Percentiles rank a stretch among this genome's conserved stretches.
Evolutionary conservation across 345 rosid genomes (phyloP).

Genomic region (Populus davidiana): DNA sequence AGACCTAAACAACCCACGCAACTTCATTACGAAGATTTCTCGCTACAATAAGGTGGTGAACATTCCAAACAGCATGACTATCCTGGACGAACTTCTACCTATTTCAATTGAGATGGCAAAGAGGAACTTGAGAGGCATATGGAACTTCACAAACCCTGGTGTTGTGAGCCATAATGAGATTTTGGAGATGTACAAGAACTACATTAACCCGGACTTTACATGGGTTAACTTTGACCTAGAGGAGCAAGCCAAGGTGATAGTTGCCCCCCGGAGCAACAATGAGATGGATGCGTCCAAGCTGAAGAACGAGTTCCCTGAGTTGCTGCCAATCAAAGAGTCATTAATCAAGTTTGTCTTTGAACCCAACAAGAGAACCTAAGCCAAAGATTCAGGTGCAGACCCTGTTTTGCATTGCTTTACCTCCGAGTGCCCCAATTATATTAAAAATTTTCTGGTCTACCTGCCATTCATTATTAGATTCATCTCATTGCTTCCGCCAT

Average conservation of each 20-base stretch:
- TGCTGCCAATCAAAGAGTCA: constrained; percentile 63
- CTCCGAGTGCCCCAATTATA: neutral
- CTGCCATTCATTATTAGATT: neutral
- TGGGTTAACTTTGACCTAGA: constrained; percentile 64
- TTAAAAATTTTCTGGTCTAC: neutral
- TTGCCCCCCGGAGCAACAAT: constrained; percentile 74
- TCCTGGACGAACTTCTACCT: constrained; percentile 70
- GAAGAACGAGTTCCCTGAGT: constrained; percentile 67
- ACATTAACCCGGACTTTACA: constrained; percentile 52
- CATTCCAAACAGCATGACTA: constrained; percentile 79
- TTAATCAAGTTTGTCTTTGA: constrained; percentile 64
- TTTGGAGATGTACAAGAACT: constrained; percentile 68
- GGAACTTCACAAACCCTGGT: constrained; percentile 85
- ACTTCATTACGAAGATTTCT: constrained; percentile 71
- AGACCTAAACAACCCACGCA: constrained; percentile 63
- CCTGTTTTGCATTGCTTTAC: neutral
- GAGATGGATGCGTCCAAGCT: constrained; percentile 73
- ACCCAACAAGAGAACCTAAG: constrained; percentile 58
- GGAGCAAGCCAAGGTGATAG: constrained; percentile 73
- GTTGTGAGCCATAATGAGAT: constrained; percentile 76
- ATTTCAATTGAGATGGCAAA: constrained; percentile 79
- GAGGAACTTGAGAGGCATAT: constrained; percentile 62
- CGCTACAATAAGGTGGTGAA: constrained; percentile 71
- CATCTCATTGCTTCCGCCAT: constrained; percentile 1
- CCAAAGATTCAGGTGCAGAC: neutral